A percentile compares a stretch with the other conserved stretches of the same genome.
These are phyloP conservation scores for Pichia sp. DNA, from an alignment of 1,139 yeast genomes.

Conservation along the genomic window DNA sequence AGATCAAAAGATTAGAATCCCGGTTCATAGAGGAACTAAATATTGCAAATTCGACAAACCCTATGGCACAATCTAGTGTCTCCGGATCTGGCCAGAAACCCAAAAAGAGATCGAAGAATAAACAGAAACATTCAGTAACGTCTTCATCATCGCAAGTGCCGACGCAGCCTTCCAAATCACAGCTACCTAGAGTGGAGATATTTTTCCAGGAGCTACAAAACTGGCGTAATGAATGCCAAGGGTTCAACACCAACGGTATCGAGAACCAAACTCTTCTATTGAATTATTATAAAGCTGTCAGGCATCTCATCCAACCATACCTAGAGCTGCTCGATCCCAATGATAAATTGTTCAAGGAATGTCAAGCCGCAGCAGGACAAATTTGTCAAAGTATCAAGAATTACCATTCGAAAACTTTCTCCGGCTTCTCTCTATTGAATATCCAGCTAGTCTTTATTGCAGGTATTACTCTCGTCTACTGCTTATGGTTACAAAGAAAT, in stretches of 20 bases:
- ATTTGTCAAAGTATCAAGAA: slow-evolving; percentile 52
- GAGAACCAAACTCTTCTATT: slow-evolving; percentile 47
- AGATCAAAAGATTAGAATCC: slow-evolving; percentile 48
- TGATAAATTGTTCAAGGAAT: slow-evolving; percentile 47
- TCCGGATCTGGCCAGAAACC: too few relatives aligned
- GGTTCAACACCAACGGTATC: slow-evolving; percentile 31
- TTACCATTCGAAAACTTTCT: slow-evolving; percentile 48
- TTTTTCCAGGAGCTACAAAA: slow-evolving; percentile 41
- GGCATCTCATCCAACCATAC: slow-evolving; percentile 52
- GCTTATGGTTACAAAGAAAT: slow-evolving; percentile 54
- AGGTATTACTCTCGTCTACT: slow-evolving; percentile 53
- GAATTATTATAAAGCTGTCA: slow-evolving; percentile 49
- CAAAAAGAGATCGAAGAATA: slow-evolving; percentile 6
- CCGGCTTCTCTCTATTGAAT: slow-evolving; percentile 54
- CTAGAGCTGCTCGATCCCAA: slow-evolving; percentile 49
- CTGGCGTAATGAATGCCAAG: slow-evolving; percentile 45
- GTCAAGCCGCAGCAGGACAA: slow-evolving; percentile 60
- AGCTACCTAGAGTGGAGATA: slow-evolving; percentile 37
- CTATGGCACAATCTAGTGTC: too few relatives aligned
- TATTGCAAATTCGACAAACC: too few relatives aligned
- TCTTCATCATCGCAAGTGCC: too few relatives aligned
- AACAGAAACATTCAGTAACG: too few relatives aligned
- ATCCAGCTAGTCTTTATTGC: slow-evolving; percentile 58
- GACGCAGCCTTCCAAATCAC: slow-evolving; percentile 27
- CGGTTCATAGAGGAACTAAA: slow-evolving; percentile 46